Percentiles rank a stretch among this genome's conserved stretches.
Evolutionary conservation across 352 stramenopile species (phyloP).

Genomic region (Globisporangium polare): DNA sequence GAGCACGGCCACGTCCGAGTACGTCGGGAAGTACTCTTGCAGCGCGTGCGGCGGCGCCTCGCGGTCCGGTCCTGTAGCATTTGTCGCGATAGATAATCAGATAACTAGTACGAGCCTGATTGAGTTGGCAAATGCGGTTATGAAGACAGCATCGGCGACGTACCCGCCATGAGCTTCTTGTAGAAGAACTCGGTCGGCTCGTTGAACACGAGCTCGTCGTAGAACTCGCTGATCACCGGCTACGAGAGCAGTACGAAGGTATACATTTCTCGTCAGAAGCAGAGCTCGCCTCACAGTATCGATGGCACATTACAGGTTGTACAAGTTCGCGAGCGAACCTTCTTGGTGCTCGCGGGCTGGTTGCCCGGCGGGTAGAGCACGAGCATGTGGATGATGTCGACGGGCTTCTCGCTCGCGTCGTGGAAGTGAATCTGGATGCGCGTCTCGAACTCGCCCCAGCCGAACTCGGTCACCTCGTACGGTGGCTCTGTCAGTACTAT

Average conservation of each 20-base stretch:
- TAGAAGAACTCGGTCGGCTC: conserved; percentile 96
- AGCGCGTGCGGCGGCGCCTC: conserved; percentile 62
- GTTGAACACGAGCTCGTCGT: conserved; percentile 98
- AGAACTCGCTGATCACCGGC: conserved; percentile 94
- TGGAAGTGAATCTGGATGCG: conserved; percentile 96
- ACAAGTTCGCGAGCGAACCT: conserved; percentile 30
- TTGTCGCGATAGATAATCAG: background rate
- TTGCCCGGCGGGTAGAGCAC: conserved; percentile 81
- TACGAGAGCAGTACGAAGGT: conserved; percentile 20
- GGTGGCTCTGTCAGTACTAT: conserved; percentile 92
- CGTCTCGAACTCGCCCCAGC: conserved; percentile 98
- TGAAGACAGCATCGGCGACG: background rate
- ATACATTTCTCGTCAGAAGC: background rate
- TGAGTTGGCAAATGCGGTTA: background rate
- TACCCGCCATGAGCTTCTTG: conserved; percentile 83
- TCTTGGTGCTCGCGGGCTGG: conserved; percentile 88
- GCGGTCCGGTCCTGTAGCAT: conserved; percentile 47
- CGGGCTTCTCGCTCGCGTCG: conserved; percentile 89
- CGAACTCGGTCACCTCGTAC: conserved; percentile 96
- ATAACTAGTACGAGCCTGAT: background rate
- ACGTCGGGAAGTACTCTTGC: conserved; percentile 83
- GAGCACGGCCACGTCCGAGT: conserved; percentile 87
- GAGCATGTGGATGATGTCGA: conserved; percentile 89
- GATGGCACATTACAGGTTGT: background rate
- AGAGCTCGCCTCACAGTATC: background rate